Base-by-base conservation (phyloP, 257 asterid species). In the Ilex asprella region DNA sequence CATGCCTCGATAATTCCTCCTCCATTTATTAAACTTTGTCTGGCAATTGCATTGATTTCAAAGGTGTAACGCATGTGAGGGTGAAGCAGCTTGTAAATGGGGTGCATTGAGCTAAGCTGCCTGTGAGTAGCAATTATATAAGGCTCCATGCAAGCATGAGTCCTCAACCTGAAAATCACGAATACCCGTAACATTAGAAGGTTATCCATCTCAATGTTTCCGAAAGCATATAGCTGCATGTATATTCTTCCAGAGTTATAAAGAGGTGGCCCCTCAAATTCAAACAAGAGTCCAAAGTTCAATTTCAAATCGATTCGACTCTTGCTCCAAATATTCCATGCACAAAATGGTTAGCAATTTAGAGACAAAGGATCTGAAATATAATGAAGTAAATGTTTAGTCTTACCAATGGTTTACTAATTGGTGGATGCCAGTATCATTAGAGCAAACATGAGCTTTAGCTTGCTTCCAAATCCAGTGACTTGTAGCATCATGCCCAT, bases 101-200 rank as follows among this genome's bases (percentile, higher is more conserved):
- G 98, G 67, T 88, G 96, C 90, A 88, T 76, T 12, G 84, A 70
- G 86, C 96, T 91, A 57, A 91, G 94, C 69, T 84, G 94, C 76
- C 98, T 79, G 56, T 91, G 78, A 3, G 92, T 80, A n/a, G 95
- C 95, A 30, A 92, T 89, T 60, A 89, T 85, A 61, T 82, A 86
- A 58, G 98, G 91, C 56, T 92, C 98, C 84, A 79, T 75, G 35
- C 82, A 68, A n/a, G 98, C 98, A 78, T 92, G 98, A 62, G 97
- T 91, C 81, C 77, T 83, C 80, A 90, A 60, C 97, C 97, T 87
- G 86, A 67, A 67, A 57, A 72, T 63, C 16, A 35, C 77, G 68
- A 56, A 47, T 47, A 49, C 41, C 60, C 43, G 43, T 39, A 41
- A 64, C 2, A 39, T 55, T 39, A 53, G 41, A 16, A 15, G 46